Base-by-base conservation (phyloP, 768 basidiomycete genomes). In the Russula sp. region DNA sequence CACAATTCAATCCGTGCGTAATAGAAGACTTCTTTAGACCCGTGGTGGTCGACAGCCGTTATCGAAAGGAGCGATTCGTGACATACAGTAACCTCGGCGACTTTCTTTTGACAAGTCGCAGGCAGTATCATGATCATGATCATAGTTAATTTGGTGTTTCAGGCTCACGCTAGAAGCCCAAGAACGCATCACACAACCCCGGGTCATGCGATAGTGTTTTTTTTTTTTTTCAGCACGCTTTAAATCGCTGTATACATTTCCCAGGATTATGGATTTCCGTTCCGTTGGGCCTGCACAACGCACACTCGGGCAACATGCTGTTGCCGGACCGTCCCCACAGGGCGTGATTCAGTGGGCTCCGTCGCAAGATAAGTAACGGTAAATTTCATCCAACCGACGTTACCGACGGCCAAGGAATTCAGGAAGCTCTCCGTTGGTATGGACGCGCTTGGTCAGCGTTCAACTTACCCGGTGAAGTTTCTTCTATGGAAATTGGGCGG, bases 111-210 rank as follows among this genome's bases (percentile, higher is more conserved):
- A 49, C 53, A 37, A 37, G 47, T 60, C 52, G 53, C 31, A 52
- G 7, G 34, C 34, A 34, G 11, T 18, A 14, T 48, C 27, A 27
- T 27, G 27, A 14, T 48, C 27, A 27, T 27, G 27, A 35, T 39
- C 44, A 39, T 11, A 39, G 54, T 49, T 32, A 9, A 7, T 11
- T 27, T 22, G 42, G 40, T 42, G 61, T 57, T 57, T 62, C 61
- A 62, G 55, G 16, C 44, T 51, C 49, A 57, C 55, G 39, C 61
- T 62, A 62, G 61, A 62, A 62, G 27, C 18, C 22, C 54, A 44
- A 55, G 14, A 47, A 44, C 42, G 42, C 45, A 37, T 48, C 59
- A 55, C 37, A 48, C 50, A 48, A 53, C 20, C 18, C 9, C 40
- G n/a, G 31, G 31, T 34, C 34, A 35, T 18, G 39, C 42, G 4